Conservation (phyloP, 1,284 basidiomycete species). For the Ceratobasidium sp. region DNA sequence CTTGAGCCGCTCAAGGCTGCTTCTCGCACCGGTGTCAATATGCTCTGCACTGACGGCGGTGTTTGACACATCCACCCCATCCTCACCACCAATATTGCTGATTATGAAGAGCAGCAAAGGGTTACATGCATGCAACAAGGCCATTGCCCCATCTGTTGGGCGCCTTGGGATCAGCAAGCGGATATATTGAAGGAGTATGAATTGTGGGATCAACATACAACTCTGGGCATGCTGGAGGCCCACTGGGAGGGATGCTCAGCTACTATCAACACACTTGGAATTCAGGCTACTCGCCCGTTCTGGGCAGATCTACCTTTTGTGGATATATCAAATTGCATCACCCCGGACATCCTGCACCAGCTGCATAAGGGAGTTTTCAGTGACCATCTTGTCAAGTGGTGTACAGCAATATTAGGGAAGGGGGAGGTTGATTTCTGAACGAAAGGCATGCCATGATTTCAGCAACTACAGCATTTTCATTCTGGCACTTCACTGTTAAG, state of each 20-base stretch:
- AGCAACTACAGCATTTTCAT: no score
- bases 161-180: not conserved
- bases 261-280: not conserved
- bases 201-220: not conserved
- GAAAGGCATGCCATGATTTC: slow-evolving; percentile 23
- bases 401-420: not conserved
- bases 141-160: slow-evolving; percentile 37
- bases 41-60: slow-evolving; percentile 47
- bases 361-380: slow-evolving; percentile 56
- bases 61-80: slow-evolving; percentile 46
- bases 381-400: slow-evolving; percentile 50
- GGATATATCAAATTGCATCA: slow-evolving; percentile 53
- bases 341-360: slow-evolving; percentile 56
- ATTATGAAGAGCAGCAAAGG: slow-evolving; percentile 51
- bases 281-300: slow-evolving; percentile 50
- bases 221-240: not conserved
- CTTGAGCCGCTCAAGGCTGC: slow-evolving; percentile 44
- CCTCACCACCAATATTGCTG: slow-evolving; percentile 51
- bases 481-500: no score
- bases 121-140: slow-evolving; percentile 41
- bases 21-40: slow-evolving; percentile 26
- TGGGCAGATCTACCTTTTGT: slow-evolving; percentile 53
- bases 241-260: not conserved
- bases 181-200: not conserved
- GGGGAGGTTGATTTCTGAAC: slow-evolving; percentile 25